Evolutionary conservation across 129 eudicot species (phyloP).

Genomic region (Ambrosia trifida): DNA sequence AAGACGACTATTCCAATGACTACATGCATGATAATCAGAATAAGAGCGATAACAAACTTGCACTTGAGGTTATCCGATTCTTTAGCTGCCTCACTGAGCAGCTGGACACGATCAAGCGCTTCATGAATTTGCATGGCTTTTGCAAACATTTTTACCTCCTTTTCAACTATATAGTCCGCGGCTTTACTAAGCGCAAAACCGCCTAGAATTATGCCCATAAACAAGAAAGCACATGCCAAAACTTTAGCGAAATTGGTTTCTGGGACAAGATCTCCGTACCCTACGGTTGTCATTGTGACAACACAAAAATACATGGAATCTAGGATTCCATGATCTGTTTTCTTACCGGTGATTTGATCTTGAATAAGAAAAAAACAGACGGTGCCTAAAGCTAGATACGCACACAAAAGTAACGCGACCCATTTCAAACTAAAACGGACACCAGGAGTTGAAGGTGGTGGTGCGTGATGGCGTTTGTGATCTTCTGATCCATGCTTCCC

Average conservation of each 20-base stretch:
- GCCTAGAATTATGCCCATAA: constrained; percentile 70
- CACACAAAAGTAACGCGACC: constrained; percentile 32
- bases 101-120: constrained; percentile 37
- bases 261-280: constrained; percentile 86
- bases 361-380: constrained; percentile 52
- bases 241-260: constrained; percentile 53
- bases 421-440: constrained; percentile 36
- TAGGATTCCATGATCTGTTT: constrained; percentile 51
- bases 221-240: constrained; percentile 67
- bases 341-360: constrained; percentile 58
- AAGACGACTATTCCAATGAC: constrained; percentile 52
- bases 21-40: constrained; percentile 43
- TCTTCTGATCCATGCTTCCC: background rate
- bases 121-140: constrained; percentile 58
- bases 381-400: constrained; percentile 52
- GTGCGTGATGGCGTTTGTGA: background rate
- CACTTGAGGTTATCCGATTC: constrained; percentile 48
- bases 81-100: constrained; percentile 40
- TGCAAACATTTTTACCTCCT: constrained; percentile 53
- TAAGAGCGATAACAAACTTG: constrained; percentile 47
- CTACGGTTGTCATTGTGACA: constrained; percentile 92
- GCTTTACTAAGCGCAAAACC: constrained; percentile 72
- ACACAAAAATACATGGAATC: constrained; percentile 77
- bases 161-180: constrained; percentile 74
- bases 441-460: constrained; percentile 34